A percentile compares a stretch with the other conserved stretches of the same genome.
These are phyloP conservation scores for Cadophora luteo-olivacea DNA, from an alignment of 2,329 filamentous ascomycete species.

Conservation along the genomic window DNA sequence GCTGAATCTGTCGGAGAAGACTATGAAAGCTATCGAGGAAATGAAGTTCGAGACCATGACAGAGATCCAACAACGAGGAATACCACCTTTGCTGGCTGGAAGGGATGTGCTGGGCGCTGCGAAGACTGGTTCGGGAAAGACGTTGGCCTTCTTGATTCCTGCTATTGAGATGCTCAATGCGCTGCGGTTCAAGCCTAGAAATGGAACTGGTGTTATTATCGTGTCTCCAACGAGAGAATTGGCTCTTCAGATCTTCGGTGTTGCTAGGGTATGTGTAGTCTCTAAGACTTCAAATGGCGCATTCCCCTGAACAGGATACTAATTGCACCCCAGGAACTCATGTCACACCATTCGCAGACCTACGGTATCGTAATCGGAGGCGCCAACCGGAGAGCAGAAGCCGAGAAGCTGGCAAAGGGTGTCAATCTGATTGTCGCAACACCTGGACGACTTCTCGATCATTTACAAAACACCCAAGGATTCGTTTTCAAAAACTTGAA, in stretches of 20 bases:
- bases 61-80: conserved; percentile 86
- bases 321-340: conserved; percentile 18
- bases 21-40: conserved; percentile 76
- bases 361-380: conserved; percentile 97
- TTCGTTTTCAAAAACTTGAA: conserved; percentile 94
- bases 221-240: conserved; percentile 93
- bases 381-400: conserved; percentile 88
- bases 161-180: conserved; percentile 92
- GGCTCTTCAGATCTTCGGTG: conserved; percentile 94
- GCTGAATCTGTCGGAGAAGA: conserved; percentile 85
- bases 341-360: conserved; percentile 53
- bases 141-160: conserved; percentile 90
- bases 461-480: conserved; percentile 88
- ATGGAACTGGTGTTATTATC: conserved; percentile 90
- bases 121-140: conserved; percentile 97
- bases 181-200: conserved; percentile 91
- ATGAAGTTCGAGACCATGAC: conserved; percentile 98
- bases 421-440: conserved; percentile 95
- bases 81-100: conserved; percentile 87
- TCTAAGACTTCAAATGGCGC: conserved; percentile 61
- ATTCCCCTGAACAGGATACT: background rate
- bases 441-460: conserved; percentile 89
- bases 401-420: conserved; percentile 91
- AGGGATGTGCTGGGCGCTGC: conserved; percentile 93
- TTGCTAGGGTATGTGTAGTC: conserved; percentile 80